phyloP scores from a whole-genome alignment of 257 asterid species.

The Plantago major region DNA sequence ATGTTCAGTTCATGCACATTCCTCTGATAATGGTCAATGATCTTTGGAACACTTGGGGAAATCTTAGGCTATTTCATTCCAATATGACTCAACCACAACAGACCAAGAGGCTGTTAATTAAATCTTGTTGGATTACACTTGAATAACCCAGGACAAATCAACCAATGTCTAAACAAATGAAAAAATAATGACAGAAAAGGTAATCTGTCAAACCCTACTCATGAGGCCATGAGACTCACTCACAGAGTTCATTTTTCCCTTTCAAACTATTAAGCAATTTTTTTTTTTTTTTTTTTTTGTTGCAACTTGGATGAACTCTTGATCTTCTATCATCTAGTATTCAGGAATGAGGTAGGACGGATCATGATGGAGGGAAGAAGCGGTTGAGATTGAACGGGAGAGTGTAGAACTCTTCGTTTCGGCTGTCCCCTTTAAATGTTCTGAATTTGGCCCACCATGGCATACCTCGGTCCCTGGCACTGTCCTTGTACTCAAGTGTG shows the following conservation, averaged over 20 bases:
- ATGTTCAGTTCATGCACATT: no score
- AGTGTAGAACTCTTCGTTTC: conserved; percentile 95
- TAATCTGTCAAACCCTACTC: conserved; percentile 36
- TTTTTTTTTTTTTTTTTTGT: neutral
- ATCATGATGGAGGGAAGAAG: conserved; percentile 91
- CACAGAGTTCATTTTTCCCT: conserved; percentile 15
- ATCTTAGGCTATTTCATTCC: neutral
- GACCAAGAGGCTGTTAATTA: conserved; percentile 4
- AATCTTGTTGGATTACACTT: conserved; percentile 39
- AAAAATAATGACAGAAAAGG: conserved; percentile 45
- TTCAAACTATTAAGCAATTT: conserved; percentile 4
- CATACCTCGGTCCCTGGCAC: conserved; percentile 91
- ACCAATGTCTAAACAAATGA: conserved; percentile 28
- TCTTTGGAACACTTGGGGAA: neutral
- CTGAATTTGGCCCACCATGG: conserved; percentile 99
- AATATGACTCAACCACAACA: conserved; percentile 3
- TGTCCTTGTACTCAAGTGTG: conserved; percentile 88
- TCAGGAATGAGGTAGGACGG: neutral
- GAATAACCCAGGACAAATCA: conserved; percentile 41
- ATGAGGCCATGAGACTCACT: conserved; percentile 13
- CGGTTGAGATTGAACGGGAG: conserved; percentile 95
- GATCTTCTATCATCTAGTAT: neutral
- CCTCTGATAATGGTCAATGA: neutral
- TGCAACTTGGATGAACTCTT: neutral
- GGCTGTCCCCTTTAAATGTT: conserved; percentile 80